These are phyloP conservation scores for Penicillium dipodomyicola DNA, from an alignment of 495 filamentous ascomycete species.

Conservation along the genomic window DNA sequence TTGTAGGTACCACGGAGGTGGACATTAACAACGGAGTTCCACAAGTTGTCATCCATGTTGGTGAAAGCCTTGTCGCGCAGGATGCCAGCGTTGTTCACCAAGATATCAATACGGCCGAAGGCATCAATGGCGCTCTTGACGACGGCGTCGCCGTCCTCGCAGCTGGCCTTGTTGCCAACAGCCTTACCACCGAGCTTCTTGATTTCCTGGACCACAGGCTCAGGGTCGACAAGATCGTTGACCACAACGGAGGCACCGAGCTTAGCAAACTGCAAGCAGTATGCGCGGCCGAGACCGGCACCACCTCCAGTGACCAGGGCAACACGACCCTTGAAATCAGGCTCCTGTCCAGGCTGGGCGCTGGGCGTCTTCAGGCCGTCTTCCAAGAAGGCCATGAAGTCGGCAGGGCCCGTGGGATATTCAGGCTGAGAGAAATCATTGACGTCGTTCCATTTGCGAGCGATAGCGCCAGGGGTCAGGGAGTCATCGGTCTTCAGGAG, in stretches of 20 bases:
- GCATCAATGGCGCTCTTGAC: conserved; percentile 91
- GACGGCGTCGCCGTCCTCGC: conserved; percentile 89
- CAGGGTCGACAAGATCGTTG: conserved; percentile 94
- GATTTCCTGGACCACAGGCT: conserved; percentile 88
- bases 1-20: conserved; percentile 96
- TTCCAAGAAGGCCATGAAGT: conserved; percentile 87
- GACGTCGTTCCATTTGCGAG: conserved; percentile 85
- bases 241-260: conserved; percentile 88
- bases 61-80: conserved; percentile 95
- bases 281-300: conserved; percentile 81
- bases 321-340: conserved; percentile 88
- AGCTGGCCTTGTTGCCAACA: conserved; percentile 87
- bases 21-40: conserved; percentile 89
- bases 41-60: conserved; percentile 94
- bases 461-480: conserved; percentile 83
- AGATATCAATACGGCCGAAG: conserved; percentile 88
- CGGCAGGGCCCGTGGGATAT: conserved; percentile 81
- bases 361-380: conserved; percentile 75
- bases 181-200: conserved; percentile 86
- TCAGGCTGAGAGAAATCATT: conserved; percentile 81
- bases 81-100: conserved; percentile 98
- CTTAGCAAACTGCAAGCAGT: conserved; percentile 88
- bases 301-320: conserved; percentile 92
- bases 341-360: conserved; percentile 69
- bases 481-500: conserved; percentile 85